Percentiles rank a stretch among this genome's conserved stretches.
Conservation (phyloP, 2,329 filamentous ascomycete species). For the Botrytis pseudocinerea region DNA sequence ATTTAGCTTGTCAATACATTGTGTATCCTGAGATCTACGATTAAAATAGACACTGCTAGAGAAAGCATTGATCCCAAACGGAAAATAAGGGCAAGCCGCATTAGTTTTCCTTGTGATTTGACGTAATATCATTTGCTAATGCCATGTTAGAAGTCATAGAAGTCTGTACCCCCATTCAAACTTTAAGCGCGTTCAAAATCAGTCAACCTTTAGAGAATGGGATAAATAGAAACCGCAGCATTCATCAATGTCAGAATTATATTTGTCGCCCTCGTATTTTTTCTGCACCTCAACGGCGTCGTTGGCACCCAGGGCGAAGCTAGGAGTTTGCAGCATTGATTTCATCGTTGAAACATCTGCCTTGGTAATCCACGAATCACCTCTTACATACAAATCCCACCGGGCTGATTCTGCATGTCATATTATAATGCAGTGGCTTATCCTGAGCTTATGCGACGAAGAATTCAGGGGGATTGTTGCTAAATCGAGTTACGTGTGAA, state of each 20-base stretch:
- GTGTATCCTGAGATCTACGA: not conserved
- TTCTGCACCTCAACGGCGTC: not conserved
- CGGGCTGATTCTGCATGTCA: slow-evolving; percentile 7
- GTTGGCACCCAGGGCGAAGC: not conserved
- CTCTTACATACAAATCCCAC: not conserved
- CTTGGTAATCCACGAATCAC: slow-evolving; percentile 5
- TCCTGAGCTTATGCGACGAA: not conserved
- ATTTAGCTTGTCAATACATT: not conserved
- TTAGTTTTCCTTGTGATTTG: not conserved
- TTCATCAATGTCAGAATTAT: not conserved
- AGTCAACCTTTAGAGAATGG: no score
- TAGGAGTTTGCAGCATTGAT: not conserved
- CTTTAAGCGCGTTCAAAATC: not conserved
- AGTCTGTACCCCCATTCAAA: not conserved
- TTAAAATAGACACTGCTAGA: not conserved
- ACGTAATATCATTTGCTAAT: not conserved
- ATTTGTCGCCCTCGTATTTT: not conserved
- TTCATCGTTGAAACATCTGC: slow-evolving; percentile 1
- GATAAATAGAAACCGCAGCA: not conserved
- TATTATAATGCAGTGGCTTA: slow-evolving; percentile 2
- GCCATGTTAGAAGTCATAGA: not conserved
- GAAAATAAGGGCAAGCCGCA: not conserved
- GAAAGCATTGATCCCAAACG: not conserved
- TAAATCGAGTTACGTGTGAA: slow-evolving; percentile 4
- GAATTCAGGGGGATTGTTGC: slow-evolving; percentile 8